A percentile compares a stretch with the other conserved stretches of the same genome.
Conservation (phyloP, 768 basidiomycete species). For the Boletus sp. region DNA sequence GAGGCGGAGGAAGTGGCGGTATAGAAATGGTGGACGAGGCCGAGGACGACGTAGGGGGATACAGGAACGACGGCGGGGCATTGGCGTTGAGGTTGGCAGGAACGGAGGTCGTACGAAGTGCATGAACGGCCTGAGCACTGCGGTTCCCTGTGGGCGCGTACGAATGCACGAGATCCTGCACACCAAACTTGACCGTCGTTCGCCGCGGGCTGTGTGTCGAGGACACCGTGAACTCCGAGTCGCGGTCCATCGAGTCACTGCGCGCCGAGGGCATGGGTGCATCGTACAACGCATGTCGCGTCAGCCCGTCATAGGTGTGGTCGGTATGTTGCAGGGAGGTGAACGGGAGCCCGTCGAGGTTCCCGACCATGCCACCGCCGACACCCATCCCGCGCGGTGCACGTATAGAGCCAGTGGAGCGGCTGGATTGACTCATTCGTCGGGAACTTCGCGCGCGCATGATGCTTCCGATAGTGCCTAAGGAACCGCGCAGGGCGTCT, state of each 20-base stretch:
- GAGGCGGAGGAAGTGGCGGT: slow-evolving; percentile 15
- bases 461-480: slow-evolving; percentile 89
- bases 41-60: slow-evolving; percentile 19
- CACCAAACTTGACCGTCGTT: slow-evolving; percentile 76
- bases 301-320: slow-evolving; percentile 49
- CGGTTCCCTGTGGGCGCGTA: slow-evolving; percentile 61
- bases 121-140: slow-evolving; percentile 42
- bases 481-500: slow-evolving; percentile 86
- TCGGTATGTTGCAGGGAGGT: slow-evolving; percentile 30
- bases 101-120: slow-evolving; percentile 19
- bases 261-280: slow-evolving; percentile 62
- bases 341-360: slow-evolving; percentile 22
- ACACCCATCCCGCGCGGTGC: slow-evolving; percentile 21
- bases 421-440: slow-evolving; percentile 49
- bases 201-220: slow-evolving; percentile 34
- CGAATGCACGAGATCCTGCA: slow-evolving; percentile 70
- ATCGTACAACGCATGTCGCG: slow-evolving; percentile 86
- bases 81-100: slow-evolving; percentile 15
- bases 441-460: slow-evolving; percentile 65
- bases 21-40: slow-evolving; percentile 1
- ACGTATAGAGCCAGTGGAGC: slow-evolving; percentile 24
- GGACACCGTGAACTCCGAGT: slow-evolving; percentile 30
- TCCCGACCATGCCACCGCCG: slow-evolving; percentile 31
- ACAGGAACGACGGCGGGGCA: slow-evolving; percentile 21
- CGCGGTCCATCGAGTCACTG: slow-evolving; percentile 39